Evolutionary conservation across 2,329 filamentous ascomycete species (phyloP), one percentile per base, ranked within the genome.

Genomic region (Aspergillus hiratsukae): DNA sequence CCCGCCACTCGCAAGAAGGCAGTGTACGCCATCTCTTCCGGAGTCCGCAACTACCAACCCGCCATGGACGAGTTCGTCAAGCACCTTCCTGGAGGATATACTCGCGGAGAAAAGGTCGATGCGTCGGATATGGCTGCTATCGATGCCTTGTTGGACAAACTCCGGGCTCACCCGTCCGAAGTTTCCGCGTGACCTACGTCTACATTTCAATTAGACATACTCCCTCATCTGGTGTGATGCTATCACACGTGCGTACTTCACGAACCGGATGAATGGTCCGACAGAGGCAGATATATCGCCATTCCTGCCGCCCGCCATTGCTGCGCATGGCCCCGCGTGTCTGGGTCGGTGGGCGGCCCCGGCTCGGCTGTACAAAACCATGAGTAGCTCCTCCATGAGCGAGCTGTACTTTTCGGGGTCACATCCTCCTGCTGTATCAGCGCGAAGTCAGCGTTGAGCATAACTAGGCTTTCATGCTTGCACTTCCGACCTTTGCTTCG

Each of bases 11-110:
- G 92, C 63, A 87, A 89, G 73, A 99, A 97, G 81, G 91, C 92
- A 14, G 80, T 96, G 29, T 92, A 91, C 68, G 94, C 93, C 11
- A 81, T 99, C 49, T 96, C 91, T 70, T 93, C 87, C 14, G 88
- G 86, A 4, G 84, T 90, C 54, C 83, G 94, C 71, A 99, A 99
- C 74, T 96, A 90, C 73, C 93, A 96, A 77, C 89, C 91, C 1
- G 87, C 75, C 1, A 74, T 87, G 64, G 81, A 87, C 64, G 80
- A 80, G 61, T 71, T 87, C 27, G 81, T 93, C 75, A 87, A 91
- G 71, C 78, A 81, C 25, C 78, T 91, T 59, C 83, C 86, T 21
- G 83, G 83, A 66, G 73, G 78, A 49, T 83, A 85, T 51, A 82
- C 85, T 68, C 72, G 73, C 1, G 73, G 75, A 5, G 78, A 80